These are phyloP conservation scores for Cotoneaster glaucophyllus DNA, from an alignment of 306 rosid species.

Conservation along the genomic window DNA sequence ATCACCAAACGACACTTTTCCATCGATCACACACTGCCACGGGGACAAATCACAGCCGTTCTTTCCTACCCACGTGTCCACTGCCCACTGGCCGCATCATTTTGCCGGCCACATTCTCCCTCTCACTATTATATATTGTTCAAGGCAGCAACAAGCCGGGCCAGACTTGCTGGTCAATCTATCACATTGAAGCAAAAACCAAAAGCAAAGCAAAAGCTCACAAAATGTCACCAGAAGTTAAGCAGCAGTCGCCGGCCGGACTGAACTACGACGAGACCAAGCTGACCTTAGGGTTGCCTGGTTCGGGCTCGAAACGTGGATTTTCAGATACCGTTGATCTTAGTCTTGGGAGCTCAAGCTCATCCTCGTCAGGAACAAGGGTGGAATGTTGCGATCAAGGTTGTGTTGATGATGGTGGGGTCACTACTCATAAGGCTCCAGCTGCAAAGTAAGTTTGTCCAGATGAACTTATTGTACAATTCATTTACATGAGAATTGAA, in stretches of 20 bases:
- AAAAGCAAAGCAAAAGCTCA: neutral
- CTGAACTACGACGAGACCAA: conserved; percentile 44
- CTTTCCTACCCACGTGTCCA: conserved; percentile 6
- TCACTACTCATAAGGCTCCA: conserved; percentile 2
- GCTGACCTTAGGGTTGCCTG: conserved; percentile 56
- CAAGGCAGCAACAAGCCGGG: neutral
- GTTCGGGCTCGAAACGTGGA: conserved; percentile 42
- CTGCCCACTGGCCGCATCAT: neutral
- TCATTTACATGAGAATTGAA: neutral
- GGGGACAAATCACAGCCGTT: conserved; percentile 29
- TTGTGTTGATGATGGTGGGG: neutral
- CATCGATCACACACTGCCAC: conserved; percentile 3
- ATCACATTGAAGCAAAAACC: neutral
- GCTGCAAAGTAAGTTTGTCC: conserved; percentile 36
- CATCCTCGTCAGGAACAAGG: neutral
- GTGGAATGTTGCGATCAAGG: neutral
- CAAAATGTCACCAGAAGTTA: conserved; percentile 32
- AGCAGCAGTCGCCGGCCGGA: conserved; percentile 13
- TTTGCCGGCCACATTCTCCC: conserved; percentile 14
- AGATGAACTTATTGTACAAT: neutral
- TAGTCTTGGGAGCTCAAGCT: conserved; percentile 28
- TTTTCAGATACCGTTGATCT: conserved; percentile 40
- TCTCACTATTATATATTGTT: conserved; percentile 6
- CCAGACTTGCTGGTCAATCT: neutral
- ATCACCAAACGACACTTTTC: conserved; percentile 25